Evolutionary conservation across 2,329 filamentous ascomycete species (phyloP), one percentile per base, ranked within the genome.

Genomic region (Penicillium digitatum): DNA sequence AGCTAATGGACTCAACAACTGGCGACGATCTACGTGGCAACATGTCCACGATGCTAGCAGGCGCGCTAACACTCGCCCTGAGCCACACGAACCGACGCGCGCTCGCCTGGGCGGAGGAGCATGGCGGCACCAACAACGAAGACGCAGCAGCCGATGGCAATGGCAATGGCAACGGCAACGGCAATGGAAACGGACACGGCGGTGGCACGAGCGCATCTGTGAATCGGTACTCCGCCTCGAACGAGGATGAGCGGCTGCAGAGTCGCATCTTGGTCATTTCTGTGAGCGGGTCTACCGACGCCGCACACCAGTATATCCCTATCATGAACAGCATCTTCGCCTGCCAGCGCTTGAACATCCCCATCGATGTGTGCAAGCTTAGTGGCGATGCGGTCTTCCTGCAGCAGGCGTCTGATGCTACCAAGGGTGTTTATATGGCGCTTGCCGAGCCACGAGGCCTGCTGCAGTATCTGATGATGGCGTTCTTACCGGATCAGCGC

Each of bases 291-390:
- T 95, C 90, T 37, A 90, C 90, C 68, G 89, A 93, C 66, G 84
- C 95, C 0, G 86, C 91, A 5, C 88, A 84, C 58, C 86, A 97
- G 73, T 99, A 99, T 77, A 99, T 99, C 53, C 88, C 93, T 0
- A 94, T 95, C 63, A 99, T 99, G 94, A 99, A 99, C 76, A 85
- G 88, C 66, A 95, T 97, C 58, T 99, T 99, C 74, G 94, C 94
- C 2, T 94, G 93, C 56, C 89, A 95, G 67, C 87, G 93, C 61
- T 82, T 91, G 52, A 84, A 85, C 64, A 90, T 99, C 60, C 89
- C 92, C 24, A 91, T 99, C 66, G 94, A 99, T 72, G 93, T 96
- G 32, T 82, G 95, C 57, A 88, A 95, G 62, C 80, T 99, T 12
- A 85, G 87, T 39, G 90, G 90, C 22, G 85, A 90, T 63, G 90